These are phyloP conservation scores for Phytophthora melonis DNA, from an alignment of 352 stramenopile species.

Conservation along the genomic window DNA sequence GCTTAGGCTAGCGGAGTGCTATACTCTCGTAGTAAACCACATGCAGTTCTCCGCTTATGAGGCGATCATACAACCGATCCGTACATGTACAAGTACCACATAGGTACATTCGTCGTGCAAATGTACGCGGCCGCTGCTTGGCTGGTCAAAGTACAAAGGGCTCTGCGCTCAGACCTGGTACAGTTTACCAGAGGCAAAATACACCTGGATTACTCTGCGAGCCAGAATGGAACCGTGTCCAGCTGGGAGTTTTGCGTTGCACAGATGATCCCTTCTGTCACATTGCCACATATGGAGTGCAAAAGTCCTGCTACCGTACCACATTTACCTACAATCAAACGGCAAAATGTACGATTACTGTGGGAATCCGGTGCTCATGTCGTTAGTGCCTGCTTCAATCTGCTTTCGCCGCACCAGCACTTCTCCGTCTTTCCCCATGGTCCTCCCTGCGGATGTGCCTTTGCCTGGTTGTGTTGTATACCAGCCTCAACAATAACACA, in stretches of 20 bases:
- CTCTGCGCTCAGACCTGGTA: no score
- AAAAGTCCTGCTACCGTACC: neutral
- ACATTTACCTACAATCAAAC: neutral
- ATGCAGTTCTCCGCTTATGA: neutral
- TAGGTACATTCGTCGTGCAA: neutral
- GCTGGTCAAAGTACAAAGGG: neutral
- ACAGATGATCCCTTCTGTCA: constrained; percentile 1
- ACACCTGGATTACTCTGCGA: neutral
- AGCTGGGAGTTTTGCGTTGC: neutral
- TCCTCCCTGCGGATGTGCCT: constrained; percentile 19
- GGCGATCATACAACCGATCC: neutral
- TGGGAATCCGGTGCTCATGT: neutral
- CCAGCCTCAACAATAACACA: neutral
- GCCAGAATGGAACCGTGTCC: neutral
- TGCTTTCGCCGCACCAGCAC: constrained; percentile 32
- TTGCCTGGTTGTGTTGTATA: constrained; percentile 24
- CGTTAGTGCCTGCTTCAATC: constrained; percentile 21
- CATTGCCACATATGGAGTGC: neutral
- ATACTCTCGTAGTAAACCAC: no score
- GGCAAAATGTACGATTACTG: neutral
- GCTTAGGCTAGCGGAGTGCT: no score
- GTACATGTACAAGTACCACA: neutral
- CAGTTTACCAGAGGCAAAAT: neutral
- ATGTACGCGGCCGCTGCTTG: neutral
- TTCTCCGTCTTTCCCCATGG: constrained; percentile 8